phyloP scores from a whole-genome alignment of 169 alveolate genomes.

The Cryptosporidium meleagridis region DNA sequence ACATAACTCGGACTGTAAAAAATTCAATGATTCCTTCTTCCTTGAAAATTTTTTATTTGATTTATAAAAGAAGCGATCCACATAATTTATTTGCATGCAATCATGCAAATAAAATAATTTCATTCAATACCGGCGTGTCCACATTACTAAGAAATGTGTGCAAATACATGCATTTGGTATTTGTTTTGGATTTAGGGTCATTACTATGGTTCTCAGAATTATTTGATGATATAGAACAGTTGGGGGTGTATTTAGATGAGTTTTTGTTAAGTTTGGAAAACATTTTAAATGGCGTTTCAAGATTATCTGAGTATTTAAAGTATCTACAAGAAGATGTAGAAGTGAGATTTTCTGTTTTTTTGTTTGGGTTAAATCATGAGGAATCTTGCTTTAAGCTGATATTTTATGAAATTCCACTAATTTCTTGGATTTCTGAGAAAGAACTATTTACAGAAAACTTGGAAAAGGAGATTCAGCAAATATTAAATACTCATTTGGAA shows the following conservation, averaged over 20 bases:
- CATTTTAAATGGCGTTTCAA: background rate
- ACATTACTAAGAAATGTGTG: constrained; percentile 29
- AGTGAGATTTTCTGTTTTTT: constrained; percentile 21
- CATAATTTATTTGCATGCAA: constrained; percentile 10
- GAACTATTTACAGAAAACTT: background rate
- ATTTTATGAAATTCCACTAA: constrained; percentile 19
- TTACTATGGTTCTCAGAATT: constrained; percentile 1
- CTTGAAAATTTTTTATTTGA: constrained; percentile 5
- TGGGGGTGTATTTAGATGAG: background rate
- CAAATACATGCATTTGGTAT: constrained; percentile 30
- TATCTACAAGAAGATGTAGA: background rate
- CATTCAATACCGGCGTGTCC: constrained; percentile 11
- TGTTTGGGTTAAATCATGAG: constrained; percentile 19
- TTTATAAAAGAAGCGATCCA: background rate
- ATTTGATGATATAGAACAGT: background rate
- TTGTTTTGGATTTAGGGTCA: constrained; percentile 48
- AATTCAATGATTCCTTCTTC: constrained; percentile 28
- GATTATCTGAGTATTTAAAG: background rate
- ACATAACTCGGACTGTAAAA: background rate
- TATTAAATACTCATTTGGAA: background rate
- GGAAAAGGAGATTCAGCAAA: background rate
- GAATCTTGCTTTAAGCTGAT: constrained; percentile 37
- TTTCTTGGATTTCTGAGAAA: background rate
- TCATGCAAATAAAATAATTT: background rate
- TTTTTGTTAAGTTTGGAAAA: constrained; percentile 29